These are phyloP conservation scores for Afroboletus lepidellus DNA, from an alignment of 1,284 basidiomycete genomes.

Conservation along the genomic window DNA sequence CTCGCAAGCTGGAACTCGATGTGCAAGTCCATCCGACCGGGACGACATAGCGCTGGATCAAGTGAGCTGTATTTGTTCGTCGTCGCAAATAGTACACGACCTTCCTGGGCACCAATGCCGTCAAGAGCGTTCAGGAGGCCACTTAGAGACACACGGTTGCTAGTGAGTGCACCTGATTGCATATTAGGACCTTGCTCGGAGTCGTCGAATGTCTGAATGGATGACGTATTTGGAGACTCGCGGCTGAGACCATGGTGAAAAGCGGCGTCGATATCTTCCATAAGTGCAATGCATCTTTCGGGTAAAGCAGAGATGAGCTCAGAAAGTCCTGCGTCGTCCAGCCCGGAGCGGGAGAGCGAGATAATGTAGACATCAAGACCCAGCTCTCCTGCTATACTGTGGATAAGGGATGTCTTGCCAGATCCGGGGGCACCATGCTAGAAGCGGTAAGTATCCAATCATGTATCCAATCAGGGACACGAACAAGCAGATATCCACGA, in stretches of 20 bases:
- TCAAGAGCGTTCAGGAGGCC: slow-evolving; percentile 70
- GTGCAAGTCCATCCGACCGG: slow-evolving; percentile 79
- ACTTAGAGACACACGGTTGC: slow-evolving; percentile 53
- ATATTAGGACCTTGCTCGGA: too few relatives aligned
- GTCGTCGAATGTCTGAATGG: background rate
- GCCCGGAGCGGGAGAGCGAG: slow-evolving; percentile 64
- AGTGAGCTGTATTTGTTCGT: slow-evolving; percentile 69
- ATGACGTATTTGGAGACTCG: slow-evolving; percentile 7
- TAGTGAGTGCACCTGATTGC: slow-evolving; percentile 10
- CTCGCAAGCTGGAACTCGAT: slow-evolving; percentile 71
- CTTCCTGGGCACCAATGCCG: slow-evolving; percentile 74
- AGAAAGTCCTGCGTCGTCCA: slow-evolving; percentile 65
- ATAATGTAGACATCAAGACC: slow-evolving; percentile 73
- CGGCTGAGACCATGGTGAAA: slow-evolving; percentile 60
- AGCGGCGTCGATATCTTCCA: slow-evolving; percentile 81
- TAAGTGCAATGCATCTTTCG: slow-evolving; percentile 67
- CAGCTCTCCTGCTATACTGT: slow-evolving; percentile 74
- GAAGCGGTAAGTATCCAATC: slow-evolving; percentile 7
- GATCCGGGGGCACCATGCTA: slow-evolving; percentile 72
- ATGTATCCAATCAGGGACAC: slow-evolving; percentile 4
- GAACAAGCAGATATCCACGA: slow-evolving; percentile 65
- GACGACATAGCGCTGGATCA: slow-evolving; percentile 72
- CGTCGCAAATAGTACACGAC: slow-evolving; percentile 73
- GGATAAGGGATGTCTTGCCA: slow-evolving; percentile 75
- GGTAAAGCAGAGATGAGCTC: slow-evolving; percentile 66